phyloP scores from a whole-genome alignment of 2,329 filamentous ascomycete species.

The Sclerotinia nivalis region DNA sequence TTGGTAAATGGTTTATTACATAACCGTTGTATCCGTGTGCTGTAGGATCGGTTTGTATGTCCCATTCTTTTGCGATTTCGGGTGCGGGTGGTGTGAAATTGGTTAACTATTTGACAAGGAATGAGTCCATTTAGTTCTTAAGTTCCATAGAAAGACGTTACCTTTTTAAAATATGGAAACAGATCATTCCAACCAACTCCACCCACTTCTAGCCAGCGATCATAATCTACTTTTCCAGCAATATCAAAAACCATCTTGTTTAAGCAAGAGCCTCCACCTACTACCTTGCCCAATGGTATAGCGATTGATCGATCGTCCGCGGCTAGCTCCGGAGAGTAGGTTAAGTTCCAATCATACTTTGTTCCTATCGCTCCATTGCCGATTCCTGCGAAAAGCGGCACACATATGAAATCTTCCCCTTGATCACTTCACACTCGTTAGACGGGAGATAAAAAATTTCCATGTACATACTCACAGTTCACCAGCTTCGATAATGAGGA shows the following conservation, averaged over 20 bases:
- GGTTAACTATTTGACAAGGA: not conserved
- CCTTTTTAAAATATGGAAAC: slow-evolving; percentile 22
- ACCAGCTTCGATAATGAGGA: slow-evolving; percentile 22
- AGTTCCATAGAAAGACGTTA: not conserved
- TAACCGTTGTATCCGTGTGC: slow-evolving; percentile 19
- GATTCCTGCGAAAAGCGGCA: slow-evolving; percentile 5
- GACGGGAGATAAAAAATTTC: not conserved
- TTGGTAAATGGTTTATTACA: not conserved
- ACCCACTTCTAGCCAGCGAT: slow-evolving; percentile 47
- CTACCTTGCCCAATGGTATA: slow-evolving; percentile 39
- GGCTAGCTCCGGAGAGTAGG: slow-evolving; percentile 42
- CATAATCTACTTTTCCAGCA: slow-evolving; percentile 36
- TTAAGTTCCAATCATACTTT: slow-evolving; percentile 47
- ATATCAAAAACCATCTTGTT: slow-evolving; percentile 36
- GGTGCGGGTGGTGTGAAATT: slow-evolving; percentile 16
- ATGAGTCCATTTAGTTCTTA: not conserved
- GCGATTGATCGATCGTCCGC: slow-evolving; percentile 32
- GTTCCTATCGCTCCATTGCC: slow-evolving; percentile 33
- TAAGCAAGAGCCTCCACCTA: slow-evolving; percentile 44
- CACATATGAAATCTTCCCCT: slow-evolving; percentile 21
- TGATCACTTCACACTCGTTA: slow-evolving; percentile 8
- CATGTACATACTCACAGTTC: slow-evolving; percentile 16
- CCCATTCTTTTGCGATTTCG: slow-evolving; percentile 7
- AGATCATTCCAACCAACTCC: slow-evolving; percentile 46
- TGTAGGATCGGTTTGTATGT: slow-evolving; percentile 11